Base-by-base conservation (phyloP, 768 basidiomycete genomes). In the Boletus vermiculosoides region DNA sequence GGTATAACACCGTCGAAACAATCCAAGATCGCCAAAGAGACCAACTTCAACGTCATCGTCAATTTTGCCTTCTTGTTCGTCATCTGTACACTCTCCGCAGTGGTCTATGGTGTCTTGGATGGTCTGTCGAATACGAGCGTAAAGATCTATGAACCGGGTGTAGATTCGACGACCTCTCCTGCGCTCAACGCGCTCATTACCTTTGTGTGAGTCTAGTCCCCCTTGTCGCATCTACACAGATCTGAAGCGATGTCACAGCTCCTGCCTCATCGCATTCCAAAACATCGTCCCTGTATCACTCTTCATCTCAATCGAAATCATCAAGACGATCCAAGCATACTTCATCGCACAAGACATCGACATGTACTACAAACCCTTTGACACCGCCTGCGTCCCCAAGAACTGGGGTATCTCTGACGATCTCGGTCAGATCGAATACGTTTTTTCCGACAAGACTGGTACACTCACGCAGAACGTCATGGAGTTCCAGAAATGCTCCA, bases 371-470 rank as follows among this genome's bases (percentile, higher is more conserved):
- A 77, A 82, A 56, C 84, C 88, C 37, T 87, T 88, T 70, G 86
- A 97, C 68, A 87, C 91, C 2, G 77, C 92, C 0, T 98, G 96
- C 65, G 85, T 94, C 4, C 95, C 96, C 28, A 98, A 98, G 72
- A 95, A 92, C 6, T 98, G 96, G 95, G 96, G 95, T 69, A 95
- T 98, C 65, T 97, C 94, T 4, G 96, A 98, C 70, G 96, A 98
- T 74, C 85, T 99, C 2, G 96, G 96, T 25, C 96, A 98, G 76
- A 98, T 98, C 72, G 95, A 98, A 77, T 99, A 96, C 71, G 79
- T 89, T 67, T 89, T 89, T 69, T 94, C 90, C 11, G 93, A 95
- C 80, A 96, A 96, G 79, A 96, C 94, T 0, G 94, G 93, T 23
- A 99, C 96, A 8, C 86, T 99, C 48, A 99, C 96, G 0, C 95